Conservation (phyloP, 2,329 filamentous ascomycete genomes). For the Colletotrichum costaricense region DNA sequence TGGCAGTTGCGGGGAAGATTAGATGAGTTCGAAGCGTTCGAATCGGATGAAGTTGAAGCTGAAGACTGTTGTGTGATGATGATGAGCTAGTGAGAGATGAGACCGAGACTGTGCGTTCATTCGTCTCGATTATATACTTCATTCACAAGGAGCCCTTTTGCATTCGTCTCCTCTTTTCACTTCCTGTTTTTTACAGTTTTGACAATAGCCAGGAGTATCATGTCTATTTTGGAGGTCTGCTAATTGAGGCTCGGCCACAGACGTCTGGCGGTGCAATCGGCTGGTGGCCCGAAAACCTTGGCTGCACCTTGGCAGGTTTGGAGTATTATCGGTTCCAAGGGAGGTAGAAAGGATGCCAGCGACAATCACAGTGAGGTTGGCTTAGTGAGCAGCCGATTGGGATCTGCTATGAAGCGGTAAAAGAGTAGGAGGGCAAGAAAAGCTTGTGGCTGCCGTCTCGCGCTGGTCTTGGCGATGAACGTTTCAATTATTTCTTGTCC, state of each 20-base stretch:
- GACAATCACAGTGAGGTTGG: background rate
- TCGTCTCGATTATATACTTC: slow-evolving; percentile 23
- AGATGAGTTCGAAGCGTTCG: background rate
- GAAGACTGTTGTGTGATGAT: background rate
- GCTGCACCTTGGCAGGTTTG: slow-evolving; percentile 32
- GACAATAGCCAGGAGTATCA: slow-evolving; percentile 3
- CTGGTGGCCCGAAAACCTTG: slow-evolving; percentile 27
- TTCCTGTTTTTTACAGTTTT: background rate
- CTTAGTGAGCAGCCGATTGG: background rate
- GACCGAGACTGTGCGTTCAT: slow-evolving; percentile 11
- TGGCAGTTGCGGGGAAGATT: background rate
- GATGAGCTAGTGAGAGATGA: background rate
- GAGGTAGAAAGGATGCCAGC: background rate
- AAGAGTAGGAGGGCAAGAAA: background rate
- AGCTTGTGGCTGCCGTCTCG: slow-evolving; percentile 15
- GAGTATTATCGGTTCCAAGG: slow-evolving; percentile 17
- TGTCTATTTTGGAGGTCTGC: slow-evolving; percentile 18
- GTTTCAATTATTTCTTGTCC: slow-evolving; percentile 24
- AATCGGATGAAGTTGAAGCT: background rate
- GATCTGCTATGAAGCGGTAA: background rate
- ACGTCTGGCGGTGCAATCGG: slow-evolving; percentile 16
- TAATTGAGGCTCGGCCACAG: slow-evolving; percentile 17
- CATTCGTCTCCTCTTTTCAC: background rate
- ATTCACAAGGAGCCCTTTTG: background rate
- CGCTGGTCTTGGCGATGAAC: slow-evolving; percentile 26